Evolutionary conservation across 768 basidiomycete genomes (phyloP).

Genomic region (Omphalotus guepiniiformis): DNA sequence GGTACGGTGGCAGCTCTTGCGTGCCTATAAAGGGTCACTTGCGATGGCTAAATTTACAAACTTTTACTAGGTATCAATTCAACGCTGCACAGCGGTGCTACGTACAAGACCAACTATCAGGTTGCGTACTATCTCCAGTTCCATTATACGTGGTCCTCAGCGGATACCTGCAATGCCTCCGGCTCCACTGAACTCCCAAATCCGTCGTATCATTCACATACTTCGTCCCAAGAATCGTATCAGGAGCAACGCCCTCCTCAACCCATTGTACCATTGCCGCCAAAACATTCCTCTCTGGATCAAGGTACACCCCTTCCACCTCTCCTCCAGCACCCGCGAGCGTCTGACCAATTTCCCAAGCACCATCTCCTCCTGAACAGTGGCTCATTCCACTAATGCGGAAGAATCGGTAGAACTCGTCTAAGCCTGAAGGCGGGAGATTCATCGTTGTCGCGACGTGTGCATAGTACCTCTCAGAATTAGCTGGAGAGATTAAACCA

Average conservation of each 20-base stretch:
- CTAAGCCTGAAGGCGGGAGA: constrained; percentile 9
- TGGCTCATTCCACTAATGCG: constrained; percentile 19
- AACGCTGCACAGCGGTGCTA: no score
- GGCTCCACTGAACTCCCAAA: not conserved
- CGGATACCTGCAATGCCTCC: not conserved
- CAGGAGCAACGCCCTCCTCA: constrained; percentile 5
- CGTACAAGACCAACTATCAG: not conserved
- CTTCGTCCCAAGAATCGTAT: constrained; percentile 3
- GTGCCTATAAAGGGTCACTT: no score
- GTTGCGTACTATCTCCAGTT: not conserved
- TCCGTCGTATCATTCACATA: not conserved
- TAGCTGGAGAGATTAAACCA: constrained; percentile 14
- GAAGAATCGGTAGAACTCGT: constrained; percentile 21
- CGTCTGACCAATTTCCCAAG: constrained; percentile 14
- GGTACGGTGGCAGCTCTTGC: no score
- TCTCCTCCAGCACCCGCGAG: not conserved
- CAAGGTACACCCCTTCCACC: not conserved
- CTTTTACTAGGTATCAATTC: no score
- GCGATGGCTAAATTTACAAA: no score
- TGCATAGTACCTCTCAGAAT: constrained; percentile 13
- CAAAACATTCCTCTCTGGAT: constrained; percentile 1
- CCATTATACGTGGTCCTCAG: not conserved
- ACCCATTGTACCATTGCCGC: constrained; percentile 9
- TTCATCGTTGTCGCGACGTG: constrained; percentile 15
- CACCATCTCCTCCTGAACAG: constrained; percentile 14